phyloP scores from a whole-genome alignment of 768 basidiomycete species.

The Tremella mesenterica region DNA sequence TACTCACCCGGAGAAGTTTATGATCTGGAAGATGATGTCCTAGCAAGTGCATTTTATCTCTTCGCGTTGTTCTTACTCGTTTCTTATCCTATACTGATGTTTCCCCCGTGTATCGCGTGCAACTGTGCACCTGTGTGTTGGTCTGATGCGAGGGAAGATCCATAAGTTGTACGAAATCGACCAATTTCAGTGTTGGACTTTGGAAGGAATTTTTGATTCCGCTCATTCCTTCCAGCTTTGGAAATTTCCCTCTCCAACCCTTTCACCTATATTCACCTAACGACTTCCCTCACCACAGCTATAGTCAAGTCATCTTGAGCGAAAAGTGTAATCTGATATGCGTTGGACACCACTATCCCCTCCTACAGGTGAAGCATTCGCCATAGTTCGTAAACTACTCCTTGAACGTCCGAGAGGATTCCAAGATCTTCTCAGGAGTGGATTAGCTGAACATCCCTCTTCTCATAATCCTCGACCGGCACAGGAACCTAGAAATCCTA shows the following conservation, averaged over 20 bases:
- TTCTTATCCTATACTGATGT: neutral
- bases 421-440: conserved; percentile 12
- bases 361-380: conserved; percentile 7
- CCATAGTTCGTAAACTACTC: conserved; percentile 10
- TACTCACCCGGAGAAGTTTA: conserved; percentile 63
- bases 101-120: neutral
- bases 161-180: neutral
- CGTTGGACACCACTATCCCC: neutral
- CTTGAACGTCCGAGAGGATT: conserved; percentile 10
- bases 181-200: neutral
- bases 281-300: neutral
- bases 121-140: conserved; percentile 5
- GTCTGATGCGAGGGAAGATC: neutral
- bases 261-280: too few relatives aligned
- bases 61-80: neutral
- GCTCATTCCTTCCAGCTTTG: neutral
- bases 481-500: neutral
- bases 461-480: neutral
- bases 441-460: conserved; percentile 1
- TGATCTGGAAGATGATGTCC: conserved; percentile 73
- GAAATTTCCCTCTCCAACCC: conserved; percentile 1
- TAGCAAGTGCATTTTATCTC: conserved; percentile 60
- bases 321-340: neutral
- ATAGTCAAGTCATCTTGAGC: neutral
- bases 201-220: neutral